Evolutionary conservation across 2,329 filamentous ascomycete species (phyloP).

Genomic region (Neonectria ditissima): DNA sequence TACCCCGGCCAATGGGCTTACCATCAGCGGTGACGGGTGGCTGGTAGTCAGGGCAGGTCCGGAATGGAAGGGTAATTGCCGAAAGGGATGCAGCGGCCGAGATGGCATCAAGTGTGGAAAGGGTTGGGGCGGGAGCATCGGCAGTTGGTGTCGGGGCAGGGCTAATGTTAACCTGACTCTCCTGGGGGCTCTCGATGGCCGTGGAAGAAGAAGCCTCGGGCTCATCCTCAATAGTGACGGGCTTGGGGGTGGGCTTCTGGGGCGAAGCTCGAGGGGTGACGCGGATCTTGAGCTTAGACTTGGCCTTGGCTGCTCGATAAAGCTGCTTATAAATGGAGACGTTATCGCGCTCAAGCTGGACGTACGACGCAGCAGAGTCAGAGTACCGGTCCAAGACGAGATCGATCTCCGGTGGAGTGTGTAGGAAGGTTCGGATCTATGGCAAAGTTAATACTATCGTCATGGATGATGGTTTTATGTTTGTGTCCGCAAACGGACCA

Average conservation of each 20-base stretch:
- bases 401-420: conserved; percentile 50
- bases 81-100: conserved; percentile 32
- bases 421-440: conserved; percentile 53
- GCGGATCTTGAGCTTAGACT: conserved; percentile 94
- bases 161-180: conserved; percentile 29
- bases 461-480: not conserved
- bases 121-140: conserved; percentile 37
- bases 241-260: conserved; percentile 50
- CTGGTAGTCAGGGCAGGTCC: conserved; percentile 41
- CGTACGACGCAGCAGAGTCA: conserved; percentile 86
- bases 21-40: conserved; percentile 45
- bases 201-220: conserved; percentile 46
- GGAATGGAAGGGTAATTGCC: conserved; percentile 41
- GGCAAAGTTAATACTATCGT: conserved; percentile 29
- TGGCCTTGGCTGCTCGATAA: conserved; percentile 95
- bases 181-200: conserved; percentile 21
- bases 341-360: conserved; percentile 83
- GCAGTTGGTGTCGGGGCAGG: conserved; percentile 31
- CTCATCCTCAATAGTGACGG: conserved; percentile 65
- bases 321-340: conserved; percentile 94
- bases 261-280: conserved; percentile 64
- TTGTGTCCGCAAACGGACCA: not conserved
- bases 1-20: conserved; percentile 38
- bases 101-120: no score
- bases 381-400: conserved; percentile 90